phyloP scores from a whole-genome alignment of 352 stramenopile genomes.

The Globisporangium uncinulatum region DNA sequence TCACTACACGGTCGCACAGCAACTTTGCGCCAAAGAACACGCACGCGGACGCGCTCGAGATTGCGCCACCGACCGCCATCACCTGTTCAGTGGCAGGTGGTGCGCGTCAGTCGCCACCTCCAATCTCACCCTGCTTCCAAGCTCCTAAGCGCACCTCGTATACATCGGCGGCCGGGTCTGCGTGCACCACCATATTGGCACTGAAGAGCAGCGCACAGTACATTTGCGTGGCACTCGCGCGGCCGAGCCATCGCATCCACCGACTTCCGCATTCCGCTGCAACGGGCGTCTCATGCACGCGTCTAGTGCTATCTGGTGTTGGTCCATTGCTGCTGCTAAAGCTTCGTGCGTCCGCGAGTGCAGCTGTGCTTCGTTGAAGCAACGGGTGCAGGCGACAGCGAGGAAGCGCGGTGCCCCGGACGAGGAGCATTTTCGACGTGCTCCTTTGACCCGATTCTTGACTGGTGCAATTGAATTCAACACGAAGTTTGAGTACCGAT shows the following conservation, averaged over 20 bases:
- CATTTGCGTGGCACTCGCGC: conserved; percentile 61
- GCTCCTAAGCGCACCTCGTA: conserved; percentile 25
- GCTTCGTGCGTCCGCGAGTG: neutral
- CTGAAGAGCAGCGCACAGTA: conserved; percentile 64
- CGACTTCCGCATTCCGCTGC: conserved; percentile 41
- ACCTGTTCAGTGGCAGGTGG: conserved; percentile 20
- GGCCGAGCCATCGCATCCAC: conserved; percentile 56
- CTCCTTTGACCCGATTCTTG: too few species aligned
- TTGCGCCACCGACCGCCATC: conserved; percentile 38
- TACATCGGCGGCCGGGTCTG: conserved; percentile 42
- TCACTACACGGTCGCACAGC: conserved; percentile 64
- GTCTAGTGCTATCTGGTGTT: conserved; percentile 19
- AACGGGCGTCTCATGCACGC: conserved; percentile 47
- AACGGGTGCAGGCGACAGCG: too few species aligned
- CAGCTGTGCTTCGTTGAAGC: neutral
- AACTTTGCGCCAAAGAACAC: conserved; percentile 72
- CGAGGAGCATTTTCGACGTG: too few species aligned
- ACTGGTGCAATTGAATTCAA: too few species aligned
- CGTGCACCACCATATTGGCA: conserved; percentile 57
- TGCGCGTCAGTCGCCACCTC: neutral
- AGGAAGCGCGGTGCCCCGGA: too few species aligned
- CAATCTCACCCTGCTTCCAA: neutral
- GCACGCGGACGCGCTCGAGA: conserved; percentile 56
- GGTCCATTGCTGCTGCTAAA: conserved; percentile 9
- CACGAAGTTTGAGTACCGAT: too few species aligned